A percentile compares a stretch with the other conserved stretches of the same genome.
Conservation (phyloP, 1,284 basidiomycete species). For the Neolentinus lepideus region DNA sequence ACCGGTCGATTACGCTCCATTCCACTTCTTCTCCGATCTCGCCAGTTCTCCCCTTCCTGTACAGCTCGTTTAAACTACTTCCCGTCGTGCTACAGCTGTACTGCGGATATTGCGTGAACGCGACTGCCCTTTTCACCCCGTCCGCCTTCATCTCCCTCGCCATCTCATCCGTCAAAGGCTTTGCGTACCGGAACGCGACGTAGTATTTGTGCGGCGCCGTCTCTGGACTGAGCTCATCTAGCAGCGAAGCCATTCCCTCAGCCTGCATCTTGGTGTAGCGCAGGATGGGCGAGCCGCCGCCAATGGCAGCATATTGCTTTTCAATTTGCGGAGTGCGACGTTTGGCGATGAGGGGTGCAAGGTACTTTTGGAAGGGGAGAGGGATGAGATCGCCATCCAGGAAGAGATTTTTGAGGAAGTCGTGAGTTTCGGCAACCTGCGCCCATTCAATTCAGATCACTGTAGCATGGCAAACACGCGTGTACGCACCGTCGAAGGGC, state of each 20-base stretch:
- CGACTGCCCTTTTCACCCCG: slow-evolving; percentile 88
- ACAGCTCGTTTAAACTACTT: slow-evolving; percentile 94
- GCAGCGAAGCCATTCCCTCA: slow-evolving; percentile 80
- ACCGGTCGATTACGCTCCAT: slow-evolving; percentile 98
- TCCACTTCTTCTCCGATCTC: slow-evolving; percentile 61
- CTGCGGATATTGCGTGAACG: slow-evolving; percentile 98
- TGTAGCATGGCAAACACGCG: background rate
- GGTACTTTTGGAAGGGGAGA: slow-evolving; percentile 82
- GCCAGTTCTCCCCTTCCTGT: slow-evolving; percentile 44
- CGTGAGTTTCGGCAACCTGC: slow-evolving; percentile 81
- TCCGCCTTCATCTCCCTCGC: slow-evolving; percentile 84
- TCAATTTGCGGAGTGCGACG: slow-evolving; percentile 94
- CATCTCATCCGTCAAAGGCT: slow-evolving; percentile 83
- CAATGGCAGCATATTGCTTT: slow-evolving; percentile 91
- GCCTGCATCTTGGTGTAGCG: slow-evolving; percentile 89
- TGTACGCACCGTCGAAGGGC: slow-evolving; percentile 76
- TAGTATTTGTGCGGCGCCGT: slow-evolving; percentile 97
- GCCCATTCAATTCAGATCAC: background rate
- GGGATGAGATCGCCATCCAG: slow-evolving; percentile 95
- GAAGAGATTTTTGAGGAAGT: slow-evolving; percentile 93
- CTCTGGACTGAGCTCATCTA: slow-evolving; percentile 89
- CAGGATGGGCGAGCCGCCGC: slow-evolving; percentile 97
- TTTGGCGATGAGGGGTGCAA: slow-evolving; percentile 87
- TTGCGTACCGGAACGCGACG: slow-evolving; percentile 90
- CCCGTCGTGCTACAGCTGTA: slow-evolving; percentile 99